phyloP scores from a whole-genome alignment of 306 rosid genomes.

The Amphicarpaea edgeworthii region DNA sequence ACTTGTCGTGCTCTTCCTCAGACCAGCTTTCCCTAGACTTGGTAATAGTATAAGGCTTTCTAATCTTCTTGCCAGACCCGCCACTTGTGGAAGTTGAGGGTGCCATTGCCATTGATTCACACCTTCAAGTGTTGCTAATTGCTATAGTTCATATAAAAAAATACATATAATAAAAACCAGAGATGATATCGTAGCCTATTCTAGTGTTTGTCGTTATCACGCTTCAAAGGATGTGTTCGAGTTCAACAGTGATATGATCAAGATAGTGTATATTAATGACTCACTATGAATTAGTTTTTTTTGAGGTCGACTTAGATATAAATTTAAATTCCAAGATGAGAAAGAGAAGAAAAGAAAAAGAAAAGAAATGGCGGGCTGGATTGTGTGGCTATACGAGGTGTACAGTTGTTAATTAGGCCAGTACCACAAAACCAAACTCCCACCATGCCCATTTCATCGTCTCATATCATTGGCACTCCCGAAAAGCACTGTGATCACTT shows the following conservation, averaged over 20 bases:
- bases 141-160: constrained; percentile 42
- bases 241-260: background rate
- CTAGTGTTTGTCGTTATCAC: too few relatives aligned
- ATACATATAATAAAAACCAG: background rate
- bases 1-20: constrained; percentile 90
- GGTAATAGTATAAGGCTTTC: constrained; percentile 92
- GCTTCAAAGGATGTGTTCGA: background rate
- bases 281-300: background rate
- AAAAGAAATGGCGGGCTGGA: background rate
- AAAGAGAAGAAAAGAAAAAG: background rate
- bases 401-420: constrained; percentile 13
- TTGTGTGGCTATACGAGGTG: background rate
- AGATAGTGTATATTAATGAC: background rate
- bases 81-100: constrained; percentile 56
- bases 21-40: constrained; percentile 97
- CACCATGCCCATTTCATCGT: constrained; percentile 4
- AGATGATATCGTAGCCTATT: background rate
- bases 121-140: constrained; percentile 45
- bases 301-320: background rate
- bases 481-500: background rate
- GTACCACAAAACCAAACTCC: constrained; percentile 18
- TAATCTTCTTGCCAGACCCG: constrained; percentile 73
- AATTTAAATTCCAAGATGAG: background rate
- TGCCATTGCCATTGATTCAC: constrained; percentile 48
- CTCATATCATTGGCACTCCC: background rate